Evolutionary conservation across 768 basidiomycete species (phyloP).

Genomic region (Leccinum imitatum): DNA sequence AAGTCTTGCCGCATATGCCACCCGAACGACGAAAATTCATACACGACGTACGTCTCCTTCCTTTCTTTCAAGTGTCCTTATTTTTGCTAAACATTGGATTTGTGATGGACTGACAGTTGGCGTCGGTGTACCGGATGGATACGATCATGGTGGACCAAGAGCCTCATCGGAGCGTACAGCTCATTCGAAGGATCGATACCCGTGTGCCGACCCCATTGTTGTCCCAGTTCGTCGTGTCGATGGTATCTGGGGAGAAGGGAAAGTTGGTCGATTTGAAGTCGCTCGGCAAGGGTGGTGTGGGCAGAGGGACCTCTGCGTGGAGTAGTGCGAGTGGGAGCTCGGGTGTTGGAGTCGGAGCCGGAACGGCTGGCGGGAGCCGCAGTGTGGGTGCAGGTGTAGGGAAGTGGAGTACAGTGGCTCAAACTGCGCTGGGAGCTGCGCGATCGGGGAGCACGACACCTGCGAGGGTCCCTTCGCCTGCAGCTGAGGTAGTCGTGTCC

Average conservation of each 20-base stretch:
- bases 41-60: constrained; percentile 51
- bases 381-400: not conserved
- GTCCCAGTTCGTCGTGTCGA: constrained; percentile 43
- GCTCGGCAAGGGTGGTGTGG: constrained; percentile 4
- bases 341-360: not conserved
- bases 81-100: not conserved
- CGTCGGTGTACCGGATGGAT: constrained; percentile 78
- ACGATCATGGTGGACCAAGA: constrained; percentile 90
- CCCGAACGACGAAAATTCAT: constrained; percentile 81
- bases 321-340: not conserved
- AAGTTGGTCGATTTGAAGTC: constrained; percentile 58
- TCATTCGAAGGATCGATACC: constrained; percentile 80
- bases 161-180: constrained; percentile 81
- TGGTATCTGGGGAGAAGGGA: constrained; percentile 43
- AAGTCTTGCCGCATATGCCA: constrained; percentile 82
- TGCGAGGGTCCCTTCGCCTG: constrained; percentile 22
- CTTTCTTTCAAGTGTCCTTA: not conserved
- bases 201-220: constrained; percentile 73
- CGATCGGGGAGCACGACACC: constrained; percentile 13
- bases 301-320: not conserved
- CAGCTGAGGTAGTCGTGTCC: not conserved
- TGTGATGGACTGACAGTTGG: constrained; percentile 48
- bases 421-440: constrained; percentile 8
- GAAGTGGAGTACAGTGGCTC: constrained; percentile 23
- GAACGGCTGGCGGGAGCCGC: not conserved